Evolutionary conservation across 768 basidiomycete species (phyloP).

Genomic region (Saitozyma sp.): DNA sequence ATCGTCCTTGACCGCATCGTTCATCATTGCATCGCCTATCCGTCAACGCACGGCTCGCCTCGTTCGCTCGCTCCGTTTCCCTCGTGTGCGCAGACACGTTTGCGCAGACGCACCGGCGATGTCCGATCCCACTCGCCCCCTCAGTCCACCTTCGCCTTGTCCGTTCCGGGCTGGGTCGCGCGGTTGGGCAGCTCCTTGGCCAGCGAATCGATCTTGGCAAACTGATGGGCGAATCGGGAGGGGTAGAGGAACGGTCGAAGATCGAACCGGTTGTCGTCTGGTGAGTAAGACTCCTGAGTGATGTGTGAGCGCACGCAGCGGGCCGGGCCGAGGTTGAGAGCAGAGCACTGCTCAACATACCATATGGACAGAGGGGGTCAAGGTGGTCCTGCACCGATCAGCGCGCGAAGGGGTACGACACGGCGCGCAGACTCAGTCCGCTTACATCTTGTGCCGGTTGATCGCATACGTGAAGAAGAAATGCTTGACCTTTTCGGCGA

Average conservation of each 20-base stretch:
- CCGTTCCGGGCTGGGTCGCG: conserved; percentile 38
- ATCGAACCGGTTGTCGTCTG: conserved; percentile 96
- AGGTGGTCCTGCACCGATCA: conserved; percentile 37
- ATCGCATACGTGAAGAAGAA: conserved; percentile 97
- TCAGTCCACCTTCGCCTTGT: conserved; percentile 53
- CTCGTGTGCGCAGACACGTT: background rate
- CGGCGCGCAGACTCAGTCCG: conserved; percentile 20
- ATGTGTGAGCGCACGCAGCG: background rate
- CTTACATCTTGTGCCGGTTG: conserved; percentile 96
- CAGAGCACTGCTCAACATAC: conserved; percentile 16
- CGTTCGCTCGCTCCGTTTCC: too few species aligned
- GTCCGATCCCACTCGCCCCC: background rate
- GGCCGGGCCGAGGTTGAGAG: too few species aligned
- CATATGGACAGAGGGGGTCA: conserved; percentile 46
- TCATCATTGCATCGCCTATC: too few species aligned
- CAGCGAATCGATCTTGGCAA: conserved; percentile 87
- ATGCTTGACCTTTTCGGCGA: conserved; percentile 93
- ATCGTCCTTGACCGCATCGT: too few species aligned
- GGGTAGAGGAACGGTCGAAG: conserved; percentile 95
- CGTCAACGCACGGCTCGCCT: too few species aligned
- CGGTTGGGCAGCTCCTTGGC: conserved; percentile 67
- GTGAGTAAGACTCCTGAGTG: conserved; percentile 85
- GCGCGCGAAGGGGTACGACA: too few species aligned
- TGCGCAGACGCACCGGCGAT: background rate
- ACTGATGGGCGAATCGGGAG: conserved; percentile 93